Evolutionary conservation across 2,329 filamentous ascomycete species (phyloP).

Genomic region (Tothia fuscella): DNA sequence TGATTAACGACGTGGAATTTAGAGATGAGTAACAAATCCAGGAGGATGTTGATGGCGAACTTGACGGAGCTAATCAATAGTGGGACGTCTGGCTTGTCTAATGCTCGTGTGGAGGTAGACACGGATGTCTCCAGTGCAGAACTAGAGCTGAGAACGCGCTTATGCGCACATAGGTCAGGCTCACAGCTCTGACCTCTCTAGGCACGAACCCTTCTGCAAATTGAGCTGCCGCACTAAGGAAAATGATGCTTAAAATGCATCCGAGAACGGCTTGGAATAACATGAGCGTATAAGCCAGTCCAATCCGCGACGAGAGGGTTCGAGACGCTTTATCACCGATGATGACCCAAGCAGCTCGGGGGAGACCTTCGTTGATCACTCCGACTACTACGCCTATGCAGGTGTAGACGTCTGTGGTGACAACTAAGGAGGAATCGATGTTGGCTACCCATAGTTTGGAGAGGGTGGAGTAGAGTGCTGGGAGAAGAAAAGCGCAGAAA

Average conservation of each 20-base stretch:
- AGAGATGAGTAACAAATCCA: slow-evolving; percentile 56
- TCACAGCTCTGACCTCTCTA: slow-evolving; percentile 40
- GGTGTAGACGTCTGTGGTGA: slow-evolving; percentile 54
- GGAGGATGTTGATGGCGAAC: slow-evolving; percentile 53
- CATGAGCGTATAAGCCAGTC: slow-evolving; percentile 49
- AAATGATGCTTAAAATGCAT: slow-evolving; percentile 46
- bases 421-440: slow-evolving; percentile 51
- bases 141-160: slow-evolving; percentile 50
- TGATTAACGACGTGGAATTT: slow-evolving; percentile 46
- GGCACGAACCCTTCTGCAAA: slow-evolving; percentile 55
- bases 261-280: slow-evolving; percentile 44
- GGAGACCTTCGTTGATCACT: slow-evolving; percentile 61
- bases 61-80: slow-evolving; percentile 52
- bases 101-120: slow-evolving; percentile 46
- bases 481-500: slow-evolving; percentile 48
- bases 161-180: slow-evolving; percentile 53
- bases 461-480: slow-evolving; percentile 54
- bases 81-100: slow-evolving; percentile 59
- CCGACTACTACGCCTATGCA: slow-evolving; percentile 57
- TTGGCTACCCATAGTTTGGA: slow-evolving; percentile 60
- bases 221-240: slow-evolving; percentile 40
- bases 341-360: slow-evolving; percentile 54
- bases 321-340: slow-evolving; percentile 53
- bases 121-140: slow-evolving; percentile 53
- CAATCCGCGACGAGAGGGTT: slow-evolving; percentile 37